Conservation (phyloP, 2,329 filamentous ascomycete species). For the Hypoxylon sp. region DNA sequence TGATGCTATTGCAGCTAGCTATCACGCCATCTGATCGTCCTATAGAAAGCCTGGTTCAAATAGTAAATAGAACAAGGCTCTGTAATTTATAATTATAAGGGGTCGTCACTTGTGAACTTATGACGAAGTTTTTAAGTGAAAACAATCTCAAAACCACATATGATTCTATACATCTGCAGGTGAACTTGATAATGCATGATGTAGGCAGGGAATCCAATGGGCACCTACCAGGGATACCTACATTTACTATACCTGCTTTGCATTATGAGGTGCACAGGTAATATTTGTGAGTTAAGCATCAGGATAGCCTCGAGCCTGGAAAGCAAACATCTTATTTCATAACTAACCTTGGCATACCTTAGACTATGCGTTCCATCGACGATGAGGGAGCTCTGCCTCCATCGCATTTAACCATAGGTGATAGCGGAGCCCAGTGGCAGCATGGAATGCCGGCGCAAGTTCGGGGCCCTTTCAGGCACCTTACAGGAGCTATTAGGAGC, state of each 20-base stretch:
- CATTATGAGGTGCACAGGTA: background rate
- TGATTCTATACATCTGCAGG: background rate
- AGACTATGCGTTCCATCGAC: background rate
- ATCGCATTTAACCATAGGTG: background rate
- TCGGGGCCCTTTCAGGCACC: conserved; percentile 12
- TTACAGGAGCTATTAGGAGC: background rate
- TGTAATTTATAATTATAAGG: background rate
- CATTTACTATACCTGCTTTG: background rate
- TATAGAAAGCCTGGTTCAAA: background rate
- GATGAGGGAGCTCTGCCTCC: background rate
- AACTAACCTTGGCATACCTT: background rate
- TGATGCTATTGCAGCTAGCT: background rate
- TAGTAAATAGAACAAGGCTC: background rate
- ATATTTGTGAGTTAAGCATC: background rate
- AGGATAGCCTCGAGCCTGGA: background rate
- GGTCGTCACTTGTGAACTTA: background rate
- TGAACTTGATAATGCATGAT: background rate
- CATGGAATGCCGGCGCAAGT: conserved; percentile 1
- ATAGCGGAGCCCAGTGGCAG: background rate
- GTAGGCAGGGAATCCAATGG: too few species aligned
- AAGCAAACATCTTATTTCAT: background rate
- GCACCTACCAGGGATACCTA: too few species aligned
- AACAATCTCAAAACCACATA: background rate
- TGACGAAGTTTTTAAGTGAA: background rate
- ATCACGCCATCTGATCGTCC: background rate